Percentiles rank a stretch among this genome's conserved stretches.
Conservation (phyloP, 176 grass and related monocot genomes). For the Oryza meyeriana region DNA sequence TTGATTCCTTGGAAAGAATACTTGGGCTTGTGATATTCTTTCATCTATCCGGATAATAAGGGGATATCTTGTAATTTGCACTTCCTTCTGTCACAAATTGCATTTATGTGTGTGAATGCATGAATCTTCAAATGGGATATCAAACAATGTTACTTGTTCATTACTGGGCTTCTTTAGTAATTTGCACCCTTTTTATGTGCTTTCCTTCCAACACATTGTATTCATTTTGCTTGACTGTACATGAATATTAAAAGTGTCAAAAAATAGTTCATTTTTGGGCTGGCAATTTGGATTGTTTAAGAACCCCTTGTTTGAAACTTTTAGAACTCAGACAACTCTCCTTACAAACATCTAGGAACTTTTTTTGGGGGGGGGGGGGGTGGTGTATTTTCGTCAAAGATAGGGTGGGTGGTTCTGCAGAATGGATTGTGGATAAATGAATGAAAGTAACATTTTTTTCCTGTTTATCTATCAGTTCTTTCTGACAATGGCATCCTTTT, state of each 20-base stretch:
- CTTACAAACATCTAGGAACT: not conserved
- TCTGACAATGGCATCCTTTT: conserved; percentile 20
- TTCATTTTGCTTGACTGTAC: not conserved
- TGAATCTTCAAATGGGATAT: too few species aligned
- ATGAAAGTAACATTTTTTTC: not conserved
- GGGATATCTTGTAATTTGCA: too few species aligned
- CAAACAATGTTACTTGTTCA: too few species aligned
- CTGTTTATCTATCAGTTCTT: not conserved
- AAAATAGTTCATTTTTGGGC: not conserved
- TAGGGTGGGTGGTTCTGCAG: not conserved
- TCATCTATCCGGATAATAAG: not conserved
- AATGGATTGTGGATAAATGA: not conserved
- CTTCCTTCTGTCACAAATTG: too few species aligned
- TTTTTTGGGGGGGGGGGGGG: too few species aligned
- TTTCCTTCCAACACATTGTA: not conserved
- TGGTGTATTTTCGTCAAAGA: not conserved
- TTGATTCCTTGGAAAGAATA: not conserved
- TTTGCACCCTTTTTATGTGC: too few species aligned
- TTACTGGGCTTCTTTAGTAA: too few species aligned
- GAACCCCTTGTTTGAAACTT: not conserved
- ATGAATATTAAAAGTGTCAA: not conserved
- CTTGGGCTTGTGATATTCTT: not conserved
- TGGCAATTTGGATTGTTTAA: not conserved
- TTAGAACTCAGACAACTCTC: not conserved
- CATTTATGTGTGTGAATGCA: too few species aligned